Conservation (phyloP, 1,284 basidiomycete genomes). For the Clitocybe nebularis region DNA sequence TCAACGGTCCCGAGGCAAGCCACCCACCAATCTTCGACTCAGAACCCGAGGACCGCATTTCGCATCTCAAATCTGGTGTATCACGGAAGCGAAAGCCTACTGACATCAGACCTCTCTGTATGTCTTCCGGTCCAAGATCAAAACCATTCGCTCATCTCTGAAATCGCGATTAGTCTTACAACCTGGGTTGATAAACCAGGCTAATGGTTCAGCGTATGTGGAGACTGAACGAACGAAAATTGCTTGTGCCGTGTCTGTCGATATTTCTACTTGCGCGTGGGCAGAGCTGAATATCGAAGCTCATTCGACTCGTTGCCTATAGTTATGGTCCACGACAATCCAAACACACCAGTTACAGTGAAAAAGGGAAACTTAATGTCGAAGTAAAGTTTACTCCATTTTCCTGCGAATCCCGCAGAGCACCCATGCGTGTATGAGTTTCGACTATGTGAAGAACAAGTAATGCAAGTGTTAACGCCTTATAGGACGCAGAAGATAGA, state of each 20-base stretch:
- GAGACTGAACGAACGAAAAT: slow-evolving; percentile 89
- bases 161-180: slow-evolving; percentile 71
- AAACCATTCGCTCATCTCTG: slow-evolving; percentile 10
- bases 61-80: slow-evolving; percentile 27
- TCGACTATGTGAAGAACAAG: slow-evolving; percentile 6
- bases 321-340: slow-evolving; percentile 94
- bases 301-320: slow-evolving; percentile 11
- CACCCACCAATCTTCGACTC: slow-evolving; percentile 58
- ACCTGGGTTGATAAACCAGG: slow-evolving; percentile 86
- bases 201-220: slow-evolving; percentile 94
- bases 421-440: slow-evolving; percentile 78
- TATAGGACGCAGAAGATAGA: slow-evolving; percentile 90
- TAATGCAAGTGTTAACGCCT: slow-evolving; percentile 14
- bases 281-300: slow-evolving; percentile 8
- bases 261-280: slow-evolving; percentile 8
- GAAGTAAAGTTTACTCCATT: slow-evolving; percentile 98
- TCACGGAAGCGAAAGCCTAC: slow-evolving; percentile 47
- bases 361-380: slow-evolving; percentile 87
- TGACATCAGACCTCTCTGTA: slow-evolving; percentile 85
- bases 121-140: slow-evolving; percentile 23
- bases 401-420: slow-evolving; percentile 70
- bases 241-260: slow-evolving; percentile 83
- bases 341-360: slow-evolving; percentile 74
- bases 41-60: slow-evolving; percentile 29
- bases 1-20: slow-evolving; percentile 86